These are phyloP conservation scores for Acanthamoeba polyphaga DNA, from an alignment of 208 protist genomes.

Conservation along the genomic window DNA sequence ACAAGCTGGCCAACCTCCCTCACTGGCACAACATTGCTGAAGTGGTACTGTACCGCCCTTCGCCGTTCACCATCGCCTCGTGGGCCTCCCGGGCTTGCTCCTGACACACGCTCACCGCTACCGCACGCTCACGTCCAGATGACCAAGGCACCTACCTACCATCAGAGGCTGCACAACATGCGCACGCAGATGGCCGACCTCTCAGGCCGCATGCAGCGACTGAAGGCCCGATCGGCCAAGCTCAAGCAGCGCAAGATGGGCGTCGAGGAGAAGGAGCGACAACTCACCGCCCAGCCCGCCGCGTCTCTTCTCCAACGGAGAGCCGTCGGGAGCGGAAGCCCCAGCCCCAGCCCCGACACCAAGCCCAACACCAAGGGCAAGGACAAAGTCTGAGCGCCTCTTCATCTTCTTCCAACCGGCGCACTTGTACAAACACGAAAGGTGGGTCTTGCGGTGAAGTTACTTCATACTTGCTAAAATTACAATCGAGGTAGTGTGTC, in stretches of 20 bases:
- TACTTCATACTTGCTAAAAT: not conserved
- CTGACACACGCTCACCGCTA: not conserved
- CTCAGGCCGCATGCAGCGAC: conserved; percentile 35
- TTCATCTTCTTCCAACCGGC: not conserved
- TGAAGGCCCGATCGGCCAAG: conserved; percentile 52
- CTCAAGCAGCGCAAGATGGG: conserved; percentile 65
- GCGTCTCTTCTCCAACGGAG: conserved; percentile 40
- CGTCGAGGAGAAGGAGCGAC: conserved; percentile 69
- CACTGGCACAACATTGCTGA: conserved; percentile 53
- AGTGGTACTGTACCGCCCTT: conserved; percentile 20
- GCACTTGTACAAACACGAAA: not conserved
- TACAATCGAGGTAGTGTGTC: not conserved
- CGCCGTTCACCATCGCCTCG: not conserved
- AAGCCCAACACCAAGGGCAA: not conserved
- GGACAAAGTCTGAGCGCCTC: not conserved
- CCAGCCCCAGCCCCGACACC: not conserved
- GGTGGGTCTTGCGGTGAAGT: not conserved
- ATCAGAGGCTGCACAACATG: conserved; percentile 56
- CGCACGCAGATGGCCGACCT: conserved; percentile 32
- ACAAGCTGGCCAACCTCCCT: conserved; percentile 25
- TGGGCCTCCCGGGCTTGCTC: not conserved
- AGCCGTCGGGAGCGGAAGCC: not conserved
- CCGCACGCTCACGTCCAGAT: not conserved
- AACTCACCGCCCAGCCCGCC: conserved; percentile 66
- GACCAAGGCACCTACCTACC: conserved; percentile 30